phyloP scores from a whole-genome alignment of 129 eudicot species.

The Helichrysum umbraculigerum region DNA sequence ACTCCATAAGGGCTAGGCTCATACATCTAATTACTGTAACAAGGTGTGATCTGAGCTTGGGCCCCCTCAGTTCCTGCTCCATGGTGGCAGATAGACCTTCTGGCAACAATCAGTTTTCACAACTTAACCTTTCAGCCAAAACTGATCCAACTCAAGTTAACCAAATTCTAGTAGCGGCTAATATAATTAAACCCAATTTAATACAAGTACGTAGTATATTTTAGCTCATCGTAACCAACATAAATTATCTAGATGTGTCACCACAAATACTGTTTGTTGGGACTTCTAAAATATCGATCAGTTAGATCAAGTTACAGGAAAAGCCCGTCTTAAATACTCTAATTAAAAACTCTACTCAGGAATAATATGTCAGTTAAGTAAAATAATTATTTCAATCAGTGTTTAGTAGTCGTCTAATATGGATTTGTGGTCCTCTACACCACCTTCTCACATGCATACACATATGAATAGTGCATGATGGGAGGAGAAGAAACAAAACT shows the following conservation, averaged over 20 bases:
- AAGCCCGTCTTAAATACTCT: conserved; percentile 10
- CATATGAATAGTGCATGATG: conserved; percentile 32
- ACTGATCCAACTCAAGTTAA: too few relatives aligned
- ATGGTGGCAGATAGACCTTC: too few relatives aligned
- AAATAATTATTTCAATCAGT: conserved; percentile 31
- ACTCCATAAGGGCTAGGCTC: too few relatives aligned
- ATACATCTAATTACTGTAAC: too few relatives aligned
- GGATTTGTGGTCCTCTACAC: conserved; percentile 62
- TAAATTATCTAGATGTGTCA: not conserved
- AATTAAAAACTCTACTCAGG: not conserved
- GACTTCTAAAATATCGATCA: conserved; percentile 7
- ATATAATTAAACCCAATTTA: too few relatives aligned
- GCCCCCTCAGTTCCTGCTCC: too few relatives aligned
- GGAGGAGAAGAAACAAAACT: conserved; percentile 20
- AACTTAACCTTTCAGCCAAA: too few relatives aligned
- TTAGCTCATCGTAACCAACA: too few relatives aligned
- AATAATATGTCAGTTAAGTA: conserved; percentile 21
- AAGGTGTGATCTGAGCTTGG: too few relatives aligned
- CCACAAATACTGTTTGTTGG: not conserved
- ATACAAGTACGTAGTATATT: too few relatives aligned
- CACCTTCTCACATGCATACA: conserved; percentile 29
- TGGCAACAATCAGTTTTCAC: too few relatives aligned
- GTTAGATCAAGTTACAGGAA: conserved; percentile 5
- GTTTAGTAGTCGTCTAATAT: conserved; percentile 23
- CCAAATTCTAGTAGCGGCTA: too few relatives aligned